Evolutionary conservation across 192 early-diverging fungal genomes (phyloP).

Genomic region (Gaertneriomyces sp.): DNA sequence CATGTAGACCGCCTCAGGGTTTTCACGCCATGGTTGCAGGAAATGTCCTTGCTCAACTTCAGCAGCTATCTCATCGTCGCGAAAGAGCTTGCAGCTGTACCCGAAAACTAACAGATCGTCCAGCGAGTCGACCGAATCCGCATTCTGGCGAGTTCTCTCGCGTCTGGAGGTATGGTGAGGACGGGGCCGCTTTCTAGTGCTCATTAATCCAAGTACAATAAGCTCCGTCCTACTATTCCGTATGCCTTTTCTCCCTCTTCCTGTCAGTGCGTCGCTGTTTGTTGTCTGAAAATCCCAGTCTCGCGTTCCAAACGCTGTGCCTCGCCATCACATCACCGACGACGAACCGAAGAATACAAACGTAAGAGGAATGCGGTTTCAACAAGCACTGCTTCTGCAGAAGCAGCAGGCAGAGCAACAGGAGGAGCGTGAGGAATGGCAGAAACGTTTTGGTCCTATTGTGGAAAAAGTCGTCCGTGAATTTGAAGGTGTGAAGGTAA

Average conservation of each 20-base stretch:
- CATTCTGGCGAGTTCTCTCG: too few species aligned
- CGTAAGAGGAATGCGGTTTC: slow-evolving; percentile 22
- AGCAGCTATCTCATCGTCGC: slow-evolving; percentile 35
- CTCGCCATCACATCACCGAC: too few species aligned
- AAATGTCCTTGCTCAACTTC: slow-evolving; percentile 36
- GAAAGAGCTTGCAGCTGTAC: slow-evolving; percentile 46
- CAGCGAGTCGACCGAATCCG: not conserved
- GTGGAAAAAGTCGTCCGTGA: slow-evolving; percentile 1
- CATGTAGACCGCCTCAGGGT: slow-evolving; percentile 28
- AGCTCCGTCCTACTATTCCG: too few species aligned
- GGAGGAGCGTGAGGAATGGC: slow-evolving; percentile 14
- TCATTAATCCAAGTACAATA: too few species aligned
- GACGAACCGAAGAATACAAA: too few species aligned
- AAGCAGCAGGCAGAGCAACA: slow-evolving; percentile 30
- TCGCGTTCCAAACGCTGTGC: too few species aligned
- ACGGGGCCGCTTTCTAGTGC: too few species aligned
- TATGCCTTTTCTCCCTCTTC: too few species aligned
- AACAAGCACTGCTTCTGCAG: slow-evolving; percentile 27
- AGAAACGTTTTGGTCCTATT: slow-evolving; percentile 11
- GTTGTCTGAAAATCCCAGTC: too few species aligned
- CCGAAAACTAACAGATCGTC: slow-evolving; percentile 49
- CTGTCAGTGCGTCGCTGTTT: too few species aligned
- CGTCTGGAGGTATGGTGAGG: too few species aligned
- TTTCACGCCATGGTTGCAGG: slow-evolving; percentile 45
- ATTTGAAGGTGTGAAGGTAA: slow-evolving; percentile 10